Conservation (phyloP, 2,329 filamentous ascomycete species). For the Albifimbria verrucaria region DNA sequence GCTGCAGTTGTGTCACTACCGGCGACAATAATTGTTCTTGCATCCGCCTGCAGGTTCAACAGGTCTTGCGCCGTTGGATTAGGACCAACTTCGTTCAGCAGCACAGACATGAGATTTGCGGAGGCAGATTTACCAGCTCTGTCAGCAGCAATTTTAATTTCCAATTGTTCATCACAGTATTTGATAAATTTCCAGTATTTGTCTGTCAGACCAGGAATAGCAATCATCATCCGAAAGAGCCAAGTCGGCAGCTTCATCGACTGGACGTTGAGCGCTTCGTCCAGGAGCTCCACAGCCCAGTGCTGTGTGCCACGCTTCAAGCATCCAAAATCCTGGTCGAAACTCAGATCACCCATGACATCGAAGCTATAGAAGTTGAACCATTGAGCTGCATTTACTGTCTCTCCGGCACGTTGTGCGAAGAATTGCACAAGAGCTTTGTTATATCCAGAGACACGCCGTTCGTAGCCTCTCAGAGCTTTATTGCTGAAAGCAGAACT, state of each 20-base stretch:
- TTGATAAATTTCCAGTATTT: slow-evolving; percentile 1
- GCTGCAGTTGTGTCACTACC: slow-evolving; percentile 32
- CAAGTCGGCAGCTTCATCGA: slow-evolving; percentile 9
- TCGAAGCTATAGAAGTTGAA: slow-evolving; percentile 35
- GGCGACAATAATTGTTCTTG: slow-evolving; percentile 4
- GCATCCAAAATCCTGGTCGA: slow-evolving; percentile 32
- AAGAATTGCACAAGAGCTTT: slow-evolving; percentile 7
- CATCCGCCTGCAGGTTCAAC: slow-evolving; percentile 4
- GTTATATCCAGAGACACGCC: slow-evolving; percentile 6
- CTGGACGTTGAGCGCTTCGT: background rate
- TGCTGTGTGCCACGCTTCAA: slow-evolving; percentile 17
- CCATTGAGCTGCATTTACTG: slow-evolving; percentile 24
- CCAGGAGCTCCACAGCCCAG: slow-evolving; percentile 1
- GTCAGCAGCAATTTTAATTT: background rate
- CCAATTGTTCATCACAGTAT: slow-evolving; percentile 1
- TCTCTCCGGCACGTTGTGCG: slow-evolving; percentile 6
- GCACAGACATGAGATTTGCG: background rate
- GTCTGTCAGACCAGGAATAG: background rate
- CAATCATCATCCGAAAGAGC: slow-evolving; percentile 13
- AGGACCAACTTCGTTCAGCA: background rate
- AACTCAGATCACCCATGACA: slow-evolving; percentile 37
- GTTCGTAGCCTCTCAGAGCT: slow-evolving; percentile 12
- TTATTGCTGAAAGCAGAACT: slow-evolving; percentile 14
- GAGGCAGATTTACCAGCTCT: background rate
- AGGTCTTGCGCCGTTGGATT: slow-evolving; percentile 10